Percentiles rank a stretch among this genome's conserved stretches.
phyloP scores from a whole-genome alignment of 2,329 filamentous ascomycete species.

The Trichoderma hamatum region DNA sequence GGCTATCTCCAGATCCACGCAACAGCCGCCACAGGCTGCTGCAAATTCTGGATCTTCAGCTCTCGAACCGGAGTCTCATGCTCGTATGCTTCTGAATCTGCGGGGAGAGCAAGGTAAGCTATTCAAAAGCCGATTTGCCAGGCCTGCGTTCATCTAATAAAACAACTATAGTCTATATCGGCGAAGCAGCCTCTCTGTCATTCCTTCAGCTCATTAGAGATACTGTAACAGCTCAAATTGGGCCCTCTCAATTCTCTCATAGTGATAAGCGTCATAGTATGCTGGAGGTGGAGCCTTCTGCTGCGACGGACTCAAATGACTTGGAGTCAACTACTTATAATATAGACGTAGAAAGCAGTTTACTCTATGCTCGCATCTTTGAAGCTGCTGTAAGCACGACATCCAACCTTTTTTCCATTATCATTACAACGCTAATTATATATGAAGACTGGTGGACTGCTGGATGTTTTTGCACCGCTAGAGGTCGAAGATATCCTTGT shows the following conservation, averaged over 20 bases:
- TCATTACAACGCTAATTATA: neutral
- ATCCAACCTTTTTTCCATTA: neutral
- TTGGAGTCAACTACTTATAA: conserved; percentile 17
- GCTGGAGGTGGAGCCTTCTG: conserved; percentile 50
- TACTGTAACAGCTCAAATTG: conserved; percentile 53
- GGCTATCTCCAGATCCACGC: conserved; percentile 25
- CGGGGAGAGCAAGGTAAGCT: conserved; percentile 54
- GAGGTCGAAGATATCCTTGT: conserved; percentile 36
- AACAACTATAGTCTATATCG: conserved; percentile 48
- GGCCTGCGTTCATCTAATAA: neutral
- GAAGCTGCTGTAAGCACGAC: conserved; percentile 31
- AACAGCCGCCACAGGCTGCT: conserved; percentile 21
- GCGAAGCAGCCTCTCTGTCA: conserved; percentile 56
- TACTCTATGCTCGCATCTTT: conserved; percentile 28
- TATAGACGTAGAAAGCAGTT: conserved; percentile 30
- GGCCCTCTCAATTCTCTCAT: conserved; percentile 57
- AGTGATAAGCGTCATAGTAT: conserved; percentile 54
- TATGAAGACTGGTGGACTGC: conserved; percentile 40
- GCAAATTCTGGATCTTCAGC: conserved; percentile 1
- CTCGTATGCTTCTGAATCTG: conserved; percentile 54
- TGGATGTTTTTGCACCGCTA: conserved; percentile 38
- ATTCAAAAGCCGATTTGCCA: neutral
- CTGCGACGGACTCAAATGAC: conserved; percentile 22
- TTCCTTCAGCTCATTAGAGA: conserved; percentile 58
- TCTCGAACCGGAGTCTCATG: conserved; percentile 30